Percentiles rank a stretch among this genome's conserved stretches.
These are phyloP conservation scores for Penicillium sp. DNA, from an alignment of 2,329 filamentous ascomycete genomes.

Conservation along the genomic window DNA sequence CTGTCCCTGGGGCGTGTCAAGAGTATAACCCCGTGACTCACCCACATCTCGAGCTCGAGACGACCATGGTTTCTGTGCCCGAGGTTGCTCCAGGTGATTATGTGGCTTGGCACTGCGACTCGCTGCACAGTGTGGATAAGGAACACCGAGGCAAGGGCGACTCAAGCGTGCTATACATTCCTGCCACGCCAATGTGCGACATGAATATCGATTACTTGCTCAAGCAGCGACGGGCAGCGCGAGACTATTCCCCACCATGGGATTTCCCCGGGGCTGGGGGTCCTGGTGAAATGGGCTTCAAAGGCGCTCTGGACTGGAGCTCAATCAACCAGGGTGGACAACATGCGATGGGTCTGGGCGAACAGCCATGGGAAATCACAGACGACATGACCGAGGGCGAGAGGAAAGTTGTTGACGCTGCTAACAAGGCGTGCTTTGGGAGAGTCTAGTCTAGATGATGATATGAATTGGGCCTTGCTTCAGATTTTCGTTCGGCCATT, in stretches of 20 bases:
- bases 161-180: conserved; percentile 87
- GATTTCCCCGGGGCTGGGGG: conserved; percentile 69
- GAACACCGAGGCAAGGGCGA: conserved; percentile 73
- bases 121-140: conserved; percentile 82
- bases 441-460: background rate
- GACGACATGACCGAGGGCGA: conserved; percentile 56
- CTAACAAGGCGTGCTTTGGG: conserved; percentile 60
- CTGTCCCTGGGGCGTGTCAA: conserved; percentile 69
- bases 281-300: conserved; percentile 47
- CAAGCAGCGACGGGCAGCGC: conserved; percentile 73
- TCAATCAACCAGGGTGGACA: conserved; percentile 53
- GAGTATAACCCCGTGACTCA: conserved; percentile 69
- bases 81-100: conserved; percentile 73
- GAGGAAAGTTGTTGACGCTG: conserved; percentile 55
- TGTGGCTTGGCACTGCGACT: conserved; percentile 79
- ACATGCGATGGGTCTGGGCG: conserved; percentile 60
- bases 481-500: background rate
- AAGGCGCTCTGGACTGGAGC: conserved; percentile 45
- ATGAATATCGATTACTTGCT: conserved; percentile 73
- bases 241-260: conserved; percentile 68
- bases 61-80: conserved; percentile 75
- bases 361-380: conserved; percentile 54
- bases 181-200: conserved; percentile 79
- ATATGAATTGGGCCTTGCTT: background rate
- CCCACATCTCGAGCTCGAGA: conserved; percentile 70